Base-by-base conservation (phyloP, 768 basidiomycete genomes). In the Rhizopogon vulgaris region DNA sequence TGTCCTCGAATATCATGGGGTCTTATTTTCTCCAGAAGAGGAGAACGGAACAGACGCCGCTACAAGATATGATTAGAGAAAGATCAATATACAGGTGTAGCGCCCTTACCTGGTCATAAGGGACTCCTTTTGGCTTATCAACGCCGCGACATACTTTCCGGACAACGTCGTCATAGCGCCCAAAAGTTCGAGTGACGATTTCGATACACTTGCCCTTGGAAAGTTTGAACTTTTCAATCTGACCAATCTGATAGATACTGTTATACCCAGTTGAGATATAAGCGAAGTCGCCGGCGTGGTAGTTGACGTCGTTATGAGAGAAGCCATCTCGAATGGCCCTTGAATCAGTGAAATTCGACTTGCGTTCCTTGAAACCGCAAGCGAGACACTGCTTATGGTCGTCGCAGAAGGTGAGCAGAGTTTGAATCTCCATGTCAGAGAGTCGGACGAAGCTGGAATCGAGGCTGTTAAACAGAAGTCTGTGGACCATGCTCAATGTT, bases 241-340 rank as follows among this genome's bases (percentile, higher is more conserved):
- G 85, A 0, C 74, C 84, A 48, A 89, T 78, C 5, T 70, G 61
- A 39, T 84, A 71, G 24, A 52, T 58, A 14, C 61, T 51, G 10
- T 68, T 56, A 10, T 57, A 56, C 12, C 58, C 51, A 34, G 64
- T 54, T 38, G 70, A 73, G 37, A 85, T 48, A 59, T 85, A 88
- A 9, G 86, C 73, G 54, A 80, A 87, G 55, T 88, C 87, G 41
- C 74, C 46, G 8, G 69, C 49, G 58, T 88, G 87, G 60, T 82
- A 89, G 0, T 60, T 55, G 9, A 71, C 61, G 3, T 78, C 78
- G 38, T 71, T 60, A 12, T 74, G 68, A 2, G 73, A 59, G 25
- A 76, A 68, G 5, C 74, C 76, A 39, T 66, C 66, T 34, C 60
- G 61, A 36, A 66, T 61, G 10, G 60, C 56, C 12, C 65, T 59